Base-by-base conservation (phyloP, 768 basidiomycete genomes). In the Tulasnella sp. region DNA sequence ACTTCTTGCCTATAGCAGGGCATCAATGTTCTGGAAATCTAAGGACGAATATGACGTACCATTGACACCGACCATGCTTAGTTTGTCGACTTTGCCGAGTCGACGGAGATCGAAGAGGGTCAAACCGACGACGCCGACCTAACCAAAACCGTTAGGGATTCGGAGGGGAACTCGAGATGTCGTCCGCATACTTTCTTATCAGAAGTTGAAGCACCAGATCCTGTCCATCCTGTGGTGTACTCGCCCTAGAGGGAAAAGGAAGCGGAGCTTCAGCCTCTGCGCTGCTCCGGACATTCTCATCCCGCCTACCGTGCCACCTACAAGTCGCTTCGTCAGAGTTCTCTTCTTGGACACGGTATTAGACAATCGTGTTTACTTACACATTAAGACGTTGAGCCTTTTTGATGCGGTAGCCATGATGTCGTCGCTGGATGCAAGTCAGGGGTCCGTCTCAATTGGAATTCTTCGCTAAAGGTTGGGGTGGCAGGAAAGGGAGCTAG, bases 201-300 rank as follows among this genome's bases (percentile, higher is more conserved):
- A 4, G 90, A 93, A 66, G 83, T 88, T 14, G 90, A 93, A 40
- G 86, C 88, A n/a, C 91, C 91, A 35, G 84, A 80, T 11, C 81
- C 82, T 8, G 87, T 90, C 86, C 87, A 94, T 67, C 92, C 91
- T 50, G 91, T 94, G 61, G 91, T 94, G 68, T 94, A 94, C 73
- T 93, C 88, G 40, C 87, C 86, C 81, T 79, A 52, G 3, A 43
- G 23, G 31, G 34, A 57, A 19, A 36, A 35, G 35, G 34, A 51
- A 50, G 39, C 39, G 57, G 57, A 32, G 21, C 23, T 19, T 43
- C 58, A 15, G 7, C 8, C 23, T 8, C 45, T 12, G 19, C 11
- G 5, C 9, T 15, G 15, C 8, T 3, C n/a, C 3, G 23, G 15
- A n/a, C 43, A 6, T 12, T 27, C 12, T 15, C 21, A 6, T 6